phyloP scores from a whole-genome alignment of 148 eudicot genomes.

The Talinum fruticosum region DNA sequence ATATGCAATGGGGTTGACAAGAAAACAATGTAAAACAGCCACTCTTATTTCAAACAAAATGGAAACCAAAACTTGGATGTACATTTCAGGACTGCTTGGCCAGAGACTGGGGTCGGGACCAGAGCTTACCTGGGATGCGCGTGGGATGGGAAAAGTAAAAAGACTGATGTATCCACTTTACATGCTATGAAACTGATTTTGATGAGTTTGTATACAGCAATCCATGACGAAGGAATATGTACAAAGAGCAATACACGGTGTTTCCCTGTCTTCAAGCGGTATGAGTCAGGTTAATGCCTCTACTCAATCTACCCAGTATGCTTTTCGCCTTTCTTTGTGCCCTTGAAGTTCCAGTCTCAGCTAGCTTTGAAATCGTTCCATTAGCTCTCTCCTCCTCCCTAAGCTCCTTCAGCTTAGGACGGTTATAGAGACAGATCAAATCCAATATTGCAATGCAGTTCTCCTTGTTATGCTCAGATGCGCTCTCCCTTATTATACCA shows the following conservation, averaged over 20 bases:
- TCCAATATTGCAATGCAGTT: constrained; percentile 68
- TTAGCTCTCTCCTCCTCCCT: constrained; percentile 57
- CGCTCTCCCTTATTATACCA: constrained; percentile 58
- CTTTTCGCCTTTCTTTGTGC: constrained; percentile 81
- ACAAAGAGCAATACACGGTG: constrained; percentile 10
- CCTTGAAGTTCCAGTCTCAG: constrained; percentile 72
- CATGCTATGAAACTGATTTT: neutral
- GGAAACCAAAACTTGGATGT: constrained; percentile 29
- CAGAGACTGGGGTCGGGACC: neutral
- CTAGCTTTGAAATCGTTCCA: constrained; percentile 63
- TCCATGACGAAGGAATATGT: constrained; percentile 19
- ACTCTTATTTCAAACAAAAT: constrained; percentile 20
- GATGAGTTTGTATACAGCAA: constrained; percentile 13
- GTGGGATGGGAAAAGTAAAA: neutral
- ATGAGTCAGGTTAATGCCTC: constrained; percentile 28
- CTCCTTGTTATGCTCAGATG: constrained; percentile 69
- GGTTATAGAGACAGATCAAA: constrained; percentile 56
- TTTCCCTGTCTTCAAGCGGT: constrained; percentile 23
- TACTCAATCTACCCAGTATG: constrained; percentile 55
- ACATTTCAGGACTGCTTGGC: constrained; percentile 20
- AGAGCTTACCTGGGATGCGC: constrained; percentile 15
- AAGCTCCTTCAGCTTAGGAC: constrained; percentile 63
- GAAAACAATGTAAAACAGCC: neutral
- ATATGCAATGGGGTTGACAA: neutral
- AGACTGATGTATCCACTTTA: constrained; percentile 10